Percentiles rank a stretch among this genome's conserved stretches.
Conservation (phyloP, 495 filamentous ascomycete genomes). For the Podospora australis region DNA sequence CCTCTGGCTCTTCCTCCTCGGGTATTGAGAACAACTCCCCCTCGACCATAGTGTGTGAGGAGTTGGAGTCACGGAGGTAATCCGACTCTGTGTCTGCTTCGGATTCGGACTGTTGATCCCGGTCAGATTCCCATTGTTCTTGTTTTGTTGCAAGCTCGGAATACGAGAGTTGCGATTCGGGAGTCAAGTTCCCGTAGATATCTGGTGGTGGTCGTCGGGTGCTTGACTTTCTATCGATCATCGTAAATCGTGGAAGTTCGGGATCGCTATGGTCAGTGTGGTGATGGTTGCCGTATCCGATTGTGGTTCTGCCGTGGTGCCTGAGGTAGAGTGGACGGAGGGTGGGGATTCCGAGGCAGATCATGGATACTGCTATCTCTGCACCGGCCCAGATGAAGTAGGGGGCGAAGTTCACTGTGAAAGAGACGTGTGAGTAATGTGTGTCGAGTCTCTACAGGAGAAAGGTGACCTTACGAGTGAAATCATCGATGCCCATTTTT, state of each 20-base stretch:
- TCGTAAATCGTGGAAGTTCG: slow-evolving; percentile 27
- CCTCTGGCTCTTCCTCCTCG: slow-evolving; percentile 4
- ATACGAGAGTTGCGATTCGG: neutral
- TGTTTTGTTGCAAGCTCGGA: neutral
- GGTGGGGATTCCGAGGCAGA: slow-evolving; percentile 35
- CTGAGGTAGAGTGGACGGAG: slow-evolving; percentile 33
- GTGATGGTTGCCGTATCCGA: slow-evolving; percentile 12
- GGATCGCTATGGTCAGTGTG: slow-evolving; percentile 14
- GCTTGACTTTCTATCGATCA: slow-evolving; percentile 16
- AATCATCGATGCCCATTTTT: slow-evolving; percentile 28
- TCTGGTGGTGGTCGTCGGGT: slow-evolving; percentile 2
- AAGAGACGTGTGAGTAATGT: neutral
- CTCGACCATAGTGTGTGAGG: slow-evolving; percentile 22
- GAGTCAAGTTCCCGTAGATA: neutral
- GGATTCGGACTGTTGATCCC: neutral
- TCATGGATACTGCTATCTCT: slow-evolving; percentile 35
- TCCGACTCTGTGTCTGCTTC: neutral
- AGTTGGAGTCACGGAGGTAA: slow-evolving; percentile 19
- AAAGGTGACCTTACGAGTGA: slow-evolving; percentile 24
- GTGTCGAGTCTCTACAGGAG: neutral
- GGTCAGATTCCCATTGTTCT: neutral
- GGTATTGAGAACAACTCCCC: neutral
- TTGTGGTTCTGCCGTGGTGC: slow-evolving; percentile 12
- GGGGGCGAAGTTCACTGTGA: slow-evolving; percentile 31
- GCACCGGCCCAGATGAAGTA: slow-evolving; percentile 38